These are phyloP conservation scores for Boletellus deceptivus DNA, from an alignment of 1,284 basidiomycete species.

Conservation along the genomic window DNA sequence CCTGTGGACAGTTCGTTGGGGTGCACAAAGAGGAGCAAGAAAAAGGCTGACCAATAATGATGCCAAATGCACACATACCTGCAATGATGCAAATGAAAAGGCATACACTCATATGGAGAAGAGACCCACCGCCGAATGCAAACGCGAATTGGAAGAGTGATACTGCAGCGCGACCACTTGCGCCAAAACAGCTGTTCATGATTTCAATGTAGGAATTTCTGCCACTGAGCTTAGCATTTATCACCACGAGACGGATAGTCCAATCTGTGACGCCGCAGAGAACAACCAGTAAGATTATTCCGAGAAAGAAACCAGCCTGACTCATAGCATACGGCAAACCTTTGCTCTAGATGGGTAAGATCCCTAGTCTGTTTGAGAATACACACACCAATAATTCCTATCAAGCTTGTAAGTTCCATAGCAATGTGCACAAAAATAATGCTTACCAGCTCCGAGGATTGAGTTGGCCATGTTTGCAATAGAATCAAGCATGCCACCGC, in stretches of 20 bases:
- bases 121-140: conserved; percentile 83
- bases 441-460: conserved; percentile 87
- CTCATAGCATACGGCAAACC: conserved; percentile 90
- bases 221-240: conserved; percentile 96
- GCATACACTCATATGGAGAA: conserved; percentile 1
- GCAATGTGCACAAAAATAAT: background rate
- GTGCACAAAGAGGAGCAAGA: conserved; percentile 34
- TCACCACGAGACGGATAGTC: conserved; percentile 94
- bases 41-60: conserved; percentile 68
- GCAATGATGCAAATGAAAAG: conserved; percentile 5
- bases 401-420: conserved; percentile 16
- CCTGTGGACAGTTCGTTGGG: conserved; percentile 42
- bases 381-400: conserved; percentile 80
- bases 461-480: conserved; percentile 96
- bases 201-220: conserved; percentile 93
- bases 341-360: conserved; percentile 31
- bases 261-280: conserved; percentile 91
- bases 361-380: background rate
- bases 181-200: conserved; percentile 94
- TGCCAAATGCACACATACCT: conserved; percentile 96
- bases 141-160: conserved; percentile 98
- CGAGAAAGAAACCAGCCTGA: conserved; percentile 90
- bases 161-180: conserved; percentile 84
- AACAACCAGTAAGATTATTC: conserved; percentile 76
- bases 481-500: conserved; percentile 81